Percentiles rank a stretch among this genome's conserved stretches.
Evolutionary conservation across 2,329 filamentous ascomycete species (phyloP).

Genomic region (Arthrobotrys conoides): DNA sequence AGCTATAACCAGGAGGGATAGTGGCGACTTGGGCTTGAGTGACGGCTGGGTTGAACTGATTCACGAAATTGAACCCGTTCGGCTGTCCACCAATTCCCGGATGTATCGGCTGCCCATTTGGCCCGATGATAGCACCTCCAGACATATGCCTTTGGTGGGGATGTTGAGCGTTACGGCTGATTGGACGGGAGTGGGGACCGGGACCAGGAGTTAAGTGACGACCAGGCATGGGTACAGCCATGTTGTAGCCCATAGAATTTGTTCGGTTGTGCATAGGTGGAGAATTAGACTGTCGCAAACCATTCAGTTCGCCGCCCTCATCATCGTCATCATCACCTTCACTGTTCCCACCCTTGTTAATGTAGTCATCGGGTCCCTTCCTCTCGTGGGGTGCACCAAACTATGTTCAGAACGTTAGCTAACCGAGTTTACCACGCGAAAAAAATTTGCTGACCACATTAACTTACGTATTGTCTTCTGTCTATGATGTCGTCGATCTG

Average conservation of each 20-base stretch:
- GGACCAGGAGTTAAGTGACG: slow-evolving; percentile 55
- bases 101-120: slow-evolving; percentile 57
- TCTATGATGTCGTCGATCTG: slow-evolving; percentile 93
- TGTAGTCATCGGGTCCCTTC: slow-evolving; percentile 94
- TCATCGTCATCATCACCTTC: slow-evolving; percentile 89
- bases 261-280: slow-evolving; percentile 77
- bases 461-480: slow-evolving; percentile 89
- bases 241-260: slow-evolving; percentile 51
- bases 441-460: slow-evolving; percentile 3
- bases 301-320: slow-evolving; percentile 68
- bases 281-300: slow-evolving; percentile 68
- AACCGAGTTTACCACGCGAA: background rate
- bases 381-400: slow-evolving; percentile 95
- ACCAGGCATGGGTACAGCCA: slow-evolving; percentile 41
- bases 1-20: slow-evolving; percentile 58
- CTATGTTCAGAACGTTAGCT: slow-evolving; percentile 69
- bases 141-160: slow-evolving; percentile 56
- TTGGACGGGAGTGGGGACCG: slow-evolving; percentile 43
- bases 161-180: slow-evolving; percentile 59
- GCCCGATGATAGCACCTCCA: slow-evolving; percentile 46
- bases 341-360: slow-evolving; percentile 78
- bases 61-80: slow-evolving; percentile 57
- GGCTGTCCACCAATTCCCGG: slow-evolving; percentile 46
- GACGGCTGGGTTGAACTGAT: slow-evolving; percentile 58
- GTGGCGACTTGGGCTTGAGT: slow-evolving; percentile 47